Base-by-base conservation (phyloP, 2,329 filamentous ascomycete species). In the Sclerotinia sclerotiorum region DNA sequence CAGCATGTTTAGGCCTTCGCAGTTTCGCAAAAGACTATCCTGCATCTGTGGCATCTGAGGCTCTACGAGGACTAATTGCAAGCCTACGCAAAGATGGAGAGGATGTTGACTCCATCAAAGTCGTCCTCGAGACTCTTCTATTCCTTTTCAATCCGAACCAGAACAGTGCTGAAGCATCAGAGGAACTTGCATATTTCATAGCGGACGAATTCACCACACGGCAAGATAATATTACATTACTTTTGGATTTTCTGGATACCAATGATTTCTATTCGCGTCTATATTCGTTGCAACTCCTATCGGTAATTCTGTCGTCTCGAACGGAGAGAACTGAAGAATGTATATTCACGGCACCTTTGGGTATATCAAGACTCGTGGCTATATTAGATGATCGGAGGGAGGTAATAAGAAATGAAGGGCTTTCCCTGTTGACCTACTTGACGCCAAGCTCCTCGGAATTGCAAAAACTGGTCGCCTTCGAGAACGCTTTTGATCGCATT, bases 181-280 rank as follows among this genome's bases (percentile, higher is more conserved):
- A 98, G 72, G 95, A 99, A 80, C 96, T 99, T 74, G 91, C 91
- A 24, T 83, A 98, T 39, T 99, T 95, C 93, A 84, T 99, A 69
- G 95, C 95, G 66, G 95, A 99, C 80, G 94, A 98, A 79, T 99
- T 99, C 78, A 97, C 95, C 46, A 94, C 97, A 84, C 89, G 92
- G 71, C 94, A 97, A 86, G 94, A 98, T 81, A 98, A 99, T 79
- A 94, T 97, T 70, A 94, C 92, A 2, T 83, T 95, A 21, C 86
- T 99, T 32, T 87, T 99, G 70, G 91, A 95, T 77, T 91, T 99
- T 68, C 85, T 99, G 72, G 94, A 97, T 73, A 88, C 90, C 19
- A 84, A 84, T 73, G 94, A 97, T 75, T 97, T 97, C 76, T 97
- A 96, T 79, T 91, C 93, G 29, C 90, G 94, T 32, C 85, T 98